Conservation (phyloP, 129 eudicot genomes). For the Escallonia rubra region DNA sequence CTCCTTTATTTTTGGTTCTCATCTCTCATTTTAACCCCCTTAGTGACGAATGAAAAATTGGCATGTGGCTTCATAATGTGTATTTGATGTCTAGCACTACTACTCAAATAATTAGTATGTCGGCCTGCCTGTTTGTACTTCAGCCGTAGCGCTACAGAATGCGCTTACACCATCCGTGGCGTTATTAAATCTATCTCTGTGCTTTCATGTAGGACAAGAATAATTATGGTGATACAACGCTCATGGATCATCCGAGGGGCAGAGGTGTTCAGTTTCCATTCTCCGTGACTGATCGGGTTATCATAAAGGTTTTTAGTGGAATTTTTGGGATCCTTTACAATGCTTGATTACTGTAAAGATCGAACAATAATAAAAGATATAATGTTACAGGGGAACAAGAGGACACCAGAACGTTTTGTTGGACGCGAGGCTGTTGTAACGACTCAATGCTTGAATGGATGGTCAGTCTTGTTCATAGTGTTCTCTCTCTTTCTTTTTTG, state of each 20-base stretch:
- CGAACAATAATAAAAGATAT: constrained; percentile 2
- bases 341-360: constrained; percentile 1
- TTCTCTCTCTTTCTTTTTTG: neutral
- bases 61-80: too few relatives aligned
- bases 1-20: too few relatives aligned
- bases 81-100: too few relatives aligned
- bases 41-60: too few relatives aligned
- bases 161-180: neutral
- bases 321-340: constrained; percentile 7
- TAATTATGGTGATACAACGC: constrained; percentile 39
- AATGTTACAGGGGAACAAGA: constrained; percentile 72
- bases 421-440: constrained; percentile 94
- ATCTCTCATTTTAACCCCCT: too few relatives aligned
- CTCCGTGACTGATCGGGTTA: constrained; percentile 65
- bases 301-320: constrained; percentile 58
- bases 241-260: constrained; percentile 49
- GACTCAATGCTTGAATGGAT: constrained; percentile 93
- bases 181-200: neutral
- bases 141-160: too few relatives aligned
- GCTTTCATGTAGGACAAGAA: constrained; percentile 49
- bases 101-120: too few relatives aligned
- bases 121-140: too few relatives aligned
- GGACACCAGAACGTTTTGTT: constrained; percentile 94
- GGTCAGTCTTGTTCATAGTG: constrained; percentile 34
- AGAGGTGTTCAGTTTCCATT: constrained; percentile 95